Evolutionary conservation across 225 moss, liverwort and hornwort species (phyloP).

Genomic region (Neckera pumila): DNA sequence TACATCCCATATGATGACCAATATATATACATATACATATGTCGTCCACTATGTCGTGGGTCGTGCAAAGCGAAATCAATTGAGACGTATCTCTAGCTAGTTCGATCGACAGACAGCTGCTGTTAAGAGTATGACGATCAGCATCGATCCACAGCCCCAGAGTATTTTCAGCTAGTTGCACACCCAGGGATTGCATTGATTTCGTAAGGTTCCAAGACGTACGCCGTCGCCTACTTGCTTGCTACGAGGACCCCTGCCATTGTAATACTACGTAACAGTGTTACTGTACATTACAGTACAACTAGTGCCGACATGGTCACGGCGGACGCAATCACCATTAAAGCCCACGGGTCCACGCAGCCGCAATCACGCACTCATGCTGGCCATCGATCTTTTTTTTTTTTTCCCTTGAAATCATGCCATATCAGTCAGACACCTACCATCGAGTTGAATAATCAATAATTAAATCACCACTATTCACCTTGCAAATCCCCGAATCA

Average conservation of each 20-base stretch:
- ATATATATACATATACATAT: no score
- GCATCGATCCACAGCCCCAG: background rate
- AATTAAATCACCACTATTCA: background rate
- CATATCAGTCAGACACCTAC: no score
- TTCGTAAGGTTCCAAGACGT: background rate
- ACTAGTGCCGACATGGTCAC: background rate
- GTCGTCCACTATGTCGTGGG: background rate
- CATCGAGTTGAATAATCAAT: no score
- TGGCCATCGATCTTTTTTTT: no score
- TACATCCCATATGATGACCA: background rate
- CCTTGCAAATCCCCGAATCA: no score
- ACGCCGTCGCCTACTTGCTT: background rate
- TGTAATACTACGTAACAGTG: no score
- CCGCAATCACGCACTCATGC: background rate
- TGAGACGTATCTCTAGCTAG: background rate
- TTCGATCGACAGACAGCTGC: background rate
- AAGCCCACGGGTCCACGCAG: background rate
- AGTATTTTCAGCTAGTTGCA: background rate
- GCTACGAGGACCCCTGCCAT: background rate
- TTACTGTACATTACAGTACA: no score
- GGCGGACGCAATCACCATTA: background rate
- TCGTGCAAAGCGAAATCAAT: background rate
- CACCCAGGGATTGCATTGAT: background rate
- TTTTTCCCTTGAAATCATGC: no score
- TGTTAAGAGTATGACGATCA: background rate